Percentiles rank a stretch among this genome's conserved stretches.
Conservation (phyloP, 164 flowering plant genomes). For the Berberis vulgaris region DNA sequence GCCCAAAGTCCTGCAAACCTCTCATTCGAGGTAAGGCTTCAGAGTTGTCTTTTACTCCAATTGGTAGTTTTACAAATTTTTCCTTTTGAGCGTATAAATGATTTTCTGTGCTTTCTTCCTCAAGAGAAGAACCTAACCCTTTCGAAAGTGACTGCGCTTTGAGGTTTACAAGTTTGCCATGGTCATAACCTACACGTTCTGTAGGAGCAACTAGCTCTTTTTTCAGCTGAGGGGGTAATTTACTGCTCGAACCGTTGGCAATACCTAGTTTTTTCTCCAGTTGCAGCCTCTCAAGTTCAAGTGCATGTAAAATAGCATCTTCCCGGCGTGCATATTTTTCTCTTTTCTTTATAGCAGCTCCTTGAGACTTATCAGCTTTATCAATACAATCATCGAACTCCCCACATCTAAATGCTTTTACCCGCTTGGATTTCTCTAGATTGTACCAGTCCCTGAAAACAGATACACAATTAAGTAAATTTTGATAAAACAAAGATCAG, state of each 20-base stretch:
- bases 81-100: constrained; percentile 12
- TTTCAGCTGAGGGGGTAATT: constrained; percentile 20
- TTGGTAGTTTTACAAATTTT: constrained; percentile 27
- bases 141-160: constrained; percentile 23
- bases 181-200: constrained; percentile 26
- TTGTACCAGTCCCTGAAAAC: constrained; percentile 90
- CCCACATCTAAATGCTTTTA: constrained; percentile 95
- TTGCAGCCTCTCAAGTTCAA: constrained; percentile 78
- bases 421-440: constrained; percentile 94
- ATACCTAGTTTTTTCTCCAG: constrained; percentile 38
- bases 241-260: constrained; percentile 22
- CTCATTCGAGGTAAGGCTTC: constrained; percentile 55
- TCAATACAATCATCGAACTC: constrained; percentile 94
- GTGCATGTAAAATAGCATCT: constrained; percentile 99
- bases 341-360: constrained; percentile 76
- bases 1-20: constrained; percentile 77
- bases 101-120: constrained; percentile 21
- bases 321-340: constrained; percentile 97
- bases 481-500: neutral
- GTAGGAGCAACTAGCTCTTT: constrained; percentile 27
- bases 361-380: constrained; percentile 73
- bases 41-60: constrained; percentile 39
- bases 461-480: neutral
- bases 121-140: constrained; percentile 16
- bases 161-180: constrained; percentile 23